A percentile compares a stretch with the other conserved stretches of the same genome.
Evolutionary conservation across 148 eudicot genomes (phyloP).

Genomic region (Rhododendron simsii): DNA sequence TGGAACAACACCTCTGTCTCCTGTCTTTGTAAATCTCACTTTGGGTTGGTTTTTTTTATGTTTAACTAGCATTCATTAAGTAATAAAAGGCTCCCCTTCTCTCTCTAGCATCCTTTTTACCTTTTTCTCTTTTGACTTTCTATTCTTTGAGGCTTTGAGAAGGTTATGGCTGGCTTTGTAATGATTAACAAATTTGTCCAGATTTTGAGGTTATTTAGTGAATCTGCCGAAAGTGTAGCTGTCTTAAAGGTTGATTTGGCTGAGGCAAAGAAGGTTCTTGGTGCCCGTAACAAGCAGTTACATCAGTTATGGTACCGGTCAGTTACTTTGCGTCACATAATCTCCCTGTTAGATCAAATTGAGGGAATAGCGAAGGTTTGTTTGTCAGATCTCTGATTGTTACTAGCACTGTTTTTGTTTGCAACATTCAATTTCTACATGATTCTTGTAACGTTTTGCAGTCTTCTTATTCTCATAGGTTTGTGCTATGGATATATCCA

Average conservation of each 20-base stretch:
- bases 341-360: conserved; percentile 89
- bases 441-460: background rate
- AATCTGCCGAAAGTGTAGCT: conserved; percentile 80
- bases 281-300: conserved; percentile 91
- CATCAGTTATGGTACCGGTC: conserved; percentile 99
- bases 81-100: background rate
- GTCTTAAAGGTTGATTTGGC: conserved; percentile 73
- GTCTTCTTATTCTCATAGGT: background rate
- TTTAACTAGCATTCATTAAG: background rate
- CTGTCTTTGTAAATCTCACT: background rate
- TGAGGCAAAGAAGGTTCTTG: conserved; percentile 81
- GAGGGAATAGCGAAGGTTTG: conserved; percentile 92
- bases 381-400: background rate
- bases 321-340: conserved; percentile 91
- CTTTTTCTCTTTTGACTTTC: background rate
- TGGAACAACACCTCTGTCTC: background rate
- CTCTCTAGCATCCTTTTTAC: background rate
- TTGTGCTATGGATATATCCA: background rate
- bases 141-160: conserved; percentile 4
- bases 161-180: background rate
- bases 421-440: background rate
- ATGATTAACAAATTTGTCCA: conserved; percentile 27
- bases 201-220: conserved; percentile 97
- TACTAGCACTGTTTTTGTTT: background rate
- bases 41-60: background rate